Base-by-base conservation (phyloP, 2,329 filamentous ascomycete genomes). In the Pezicula rhizophila region DNA sequence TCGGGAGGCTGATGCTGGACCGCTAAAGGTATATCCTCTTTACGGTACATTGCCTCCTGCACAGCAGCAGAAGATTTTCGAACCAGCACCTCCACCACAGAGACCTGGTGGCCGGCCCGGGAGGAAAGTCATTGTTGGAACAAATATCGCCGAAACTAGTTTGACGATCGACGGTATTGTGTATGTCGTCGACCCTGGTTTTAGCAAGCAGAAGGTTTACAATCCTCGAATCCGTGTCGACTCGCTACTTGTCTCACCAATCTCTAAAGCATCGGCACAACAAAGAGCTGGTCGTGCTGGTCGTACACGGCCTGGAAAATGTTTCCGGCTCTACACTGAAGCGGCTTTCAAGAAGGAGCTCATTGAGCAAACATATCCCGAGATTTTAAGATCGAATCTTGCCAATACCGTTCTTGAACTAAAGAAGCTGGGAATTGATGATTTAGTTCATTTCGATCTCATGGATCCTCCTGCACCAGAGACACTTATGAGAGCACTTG, bases 171-270 rank as follows among this genome's bases (percentile, higher is more conserved):
- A 99, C 64, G 93, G 93, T 66, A 99, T 99, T 55, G 93, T 99
- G 33, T 99, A 96, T 64, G 93, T 99, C 31, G 92, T 99, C n/a
- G 93, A 99, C 63, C 92, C 93, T 2, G 93, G 93, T 33, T 99
- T 99, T 74, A 96, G 90, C 73, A 99, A 99, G 74, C 93, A 99
- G 64, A 99, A 97, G 71, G 93, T 97, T 54, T 99, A 97, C 76
- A 97, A 99, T 68, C 92, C 93, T 18, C 84, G 93, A 52, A 95
- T 96, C 60, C 84, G 93, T 68, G 91, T 99, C 56, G 93, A 99
- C 70, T 97, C 93, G 1, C 78, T 99, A 7, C 77, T 99, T n/a
- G 92, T 99, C 5, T 96, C 93, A 3, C 91, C 93, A 18, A 97
- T 99, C 59, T 97, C 91, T 51, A 97, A 96, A 68, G 93, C 93